Evolutionary conservation across 2,329 filamentous ascomycete species (phyloP), one percentile per base, ranked within the genome.

Genomic region (Fusarium dlaminii): DNA sequence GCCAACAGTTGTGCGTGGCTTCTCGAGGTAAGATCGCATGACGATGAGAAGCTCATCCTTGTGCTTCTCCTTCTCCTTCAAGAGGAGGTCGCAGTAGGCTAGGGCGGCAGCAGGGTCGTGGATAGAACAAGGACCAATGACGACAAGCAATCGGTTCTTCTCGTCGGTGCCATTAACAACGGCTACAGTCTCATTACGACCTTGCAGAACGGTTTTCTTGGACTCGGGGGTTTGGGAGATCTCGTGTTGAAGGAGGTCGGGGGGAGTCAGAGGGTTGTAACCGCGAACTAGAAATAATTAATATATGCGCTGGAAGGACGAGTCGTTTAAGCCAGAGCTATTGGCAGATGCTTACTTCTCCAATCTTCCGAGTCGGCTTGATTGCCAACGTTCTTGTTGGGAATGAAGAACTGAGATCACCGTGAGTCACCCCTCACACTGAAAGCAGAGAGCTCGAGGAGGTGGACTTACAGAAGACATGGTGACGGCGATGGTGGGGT

Each of bases 21-120:
- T 99, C 89, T 99, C 96, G 69, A 99, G 91, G 89, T 99, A 99
- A 74, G 94, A 94, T 78, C 96, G 93, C 96, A 99, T 99, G 71
- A 99, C 93, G 77, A 99, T 96, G 78, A 97, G 88, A 42, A 99
- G 89, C 81, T 98, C 94, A 79, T 95, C 90, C 82, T 93, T 89
- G 86, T 98, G 92, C 86, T 97, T 96, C 81, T 95, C 90, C 84
- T 96, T 95, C 79, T 97, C 87, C 80, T 90, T 87, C 76, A 97
- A 82, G 72, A 99, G 88, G 75, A 92, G 88, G 80, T 95, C 91
- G 88, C 95, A 97, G 90, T 99, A 99, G 81, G 96, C 94, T 76
- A 98, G 90, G 17, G 96, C 96, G 72, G 94, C 93, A 63, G 92
- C 87, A 24, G 96, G 96, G 82, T 99, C 96, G 86, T 99, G 96